Base-by-base conservation (phyloP, 345 rosid genomes). In the Aethionema arabicum region DNA sequence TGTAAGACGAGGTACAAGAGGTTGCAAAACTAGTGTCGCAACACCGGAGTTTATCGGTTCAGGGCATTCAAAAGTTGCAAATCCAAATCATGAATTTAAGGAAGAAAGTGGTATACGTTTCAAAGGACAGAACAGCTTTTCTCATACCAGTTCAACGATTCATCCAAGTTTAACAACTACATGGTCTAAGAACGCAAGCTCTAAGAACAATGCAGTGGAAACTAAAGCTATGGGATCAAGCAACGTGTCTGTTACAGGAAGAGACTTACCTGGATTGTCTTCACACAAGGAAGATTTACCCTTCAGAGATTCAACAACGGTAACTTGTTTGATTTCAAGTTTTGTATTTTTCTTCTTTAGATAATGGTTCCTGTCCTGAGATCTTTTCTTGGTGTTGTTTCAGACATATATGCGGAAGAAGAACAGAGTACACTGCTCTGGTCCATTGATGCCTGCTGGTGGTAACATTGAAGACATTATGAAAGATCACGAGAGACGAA, bases 381-480 rank as follows among this genome's bases (percentile, higher is more conserved):
- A 42, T 38, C 29, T 50, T 50, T 50, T 6, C 10, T 38, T 67
- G 59, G 32, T 69, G 56, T 58, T 29, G 35, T 69, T 76, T 65
- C 76, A 90, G 99, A 85, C 70, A 4, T 78, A 74, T 57, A 83
- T 68, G 54, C 78, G 74, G 0, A 83, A 74, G 83, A 90, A 86
- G 74, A 90, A 68, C 75, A 87, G 85, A 75, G 82, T 85, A 54
- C 85, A 90, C 45, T 90, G 42, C 74, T 90, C 97, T 3, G 99
- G 99, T 67, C 99, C 99, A 6, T 66, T 93, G 83, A 78, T 90
- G 78, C 87, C 97, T 69, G 84, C 86, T 2, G 97, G 95, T 15
- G 92, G 90, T 41, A 90, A 83, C 79, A 83, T 87, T 7, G 96
- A 93, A 6, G 99, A 86, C 11, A 68, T 87, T 68, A 85, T 93